Base-by-base conservation (phyloP, 257 asterid species). In the Solanum virginianum region DNA sequence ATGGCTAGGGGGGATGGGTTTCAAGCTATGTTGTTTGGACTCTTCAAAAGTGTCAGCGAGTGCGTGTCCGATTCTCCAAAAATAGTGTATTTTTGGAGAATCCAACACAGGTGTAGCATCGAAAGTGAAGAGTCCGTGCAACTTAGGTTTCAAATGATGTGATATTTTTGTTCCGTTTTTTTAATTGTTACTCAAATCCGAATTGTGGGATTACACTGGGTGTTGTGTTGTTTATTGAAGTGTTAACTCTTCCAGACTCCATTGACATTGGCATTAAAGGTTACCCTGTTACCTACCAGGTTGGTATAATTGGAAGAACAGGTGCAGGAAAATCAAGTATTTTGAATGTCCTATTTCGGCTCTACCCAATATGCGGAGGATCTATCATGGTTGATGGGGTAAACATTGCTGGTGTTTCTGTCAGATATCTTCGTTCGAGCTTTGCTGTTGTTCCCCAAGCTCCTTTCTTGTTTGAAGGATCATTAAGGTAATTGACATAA, bases 271-370 rank as follows among this genome's bases (percentile, higher is more conserved):
- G 26, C 8, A 36, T 77, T 77, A 51, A 77, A 77, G 63, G 47
- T 53, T 77, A 26, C 15, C 82, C 17, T 77, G 10, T 41, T 77
- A 77, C 59, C 82, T 77, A 65, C 74, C 89, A 96, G 99, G 99
- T 93, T 83, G 99, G 98, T 79, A 87, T 96, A 84, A 92, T 96
- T 86, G 99, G 99, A 88, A 91, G 99, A 90, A 96, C 99, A 8
- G 99, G 99, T 29, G 99, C 99, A 56, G 99, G 99, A 68, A 96
- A 96, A 89, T 96, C 99, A 54, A 96, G 99, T 82, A 91, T 96
- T 87, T 89, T 96, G 92, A 96, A 93, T 65, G 96, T 89, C 59
- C 80, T 96, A 74, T 96, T 96, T 87, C 97, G 97, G 84, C 95
- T 96, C 85, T 93, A 94, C 89, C 93, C 92, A 17, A 84, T 93